Conservation (phyloP, 1,139 yeast genomes). For the Geotrichum fermentans region DNA sequence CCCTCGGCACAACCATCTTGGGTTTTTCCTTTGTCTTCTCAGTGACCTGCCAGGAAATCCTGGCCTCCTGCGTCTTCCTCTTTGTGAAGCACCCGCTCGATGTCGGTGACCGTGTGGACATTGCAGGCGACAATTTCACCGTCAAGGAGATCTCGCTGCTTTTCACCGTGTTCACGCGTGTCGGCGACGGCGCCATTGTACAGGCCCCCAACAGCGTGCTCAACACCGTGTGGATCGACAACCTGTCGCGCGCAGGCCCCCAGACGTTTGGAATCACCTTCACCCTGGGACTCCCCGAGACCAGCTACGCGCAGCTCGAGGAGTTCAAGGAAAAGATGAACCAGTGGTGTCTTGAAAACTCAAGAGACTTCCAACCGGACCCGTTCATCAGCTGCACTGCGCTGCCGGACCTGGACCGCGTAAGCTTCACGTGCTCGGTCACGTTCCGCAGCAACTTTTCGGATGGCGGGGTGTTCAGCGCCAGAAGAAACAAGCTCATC, state of each 20-base stretch:
- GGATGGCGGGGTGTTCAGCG: conserved; percentile 34
- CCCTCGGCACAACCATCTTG: conserved; percentile 41
- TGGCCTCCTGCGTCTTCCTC: conserved; percentile 41
- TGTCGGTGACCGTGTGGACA: conserved; percentile 40
- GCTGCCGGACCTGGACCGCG: conserved; percentile 37
- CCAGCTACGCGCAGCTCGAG: conserved; percentile 37
- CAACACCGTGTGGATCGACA: conserved; percentile 40
- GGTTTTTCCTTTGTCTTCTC: conserved; percentile 42
- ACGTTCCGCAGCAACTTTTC: conserved; percentile 37
- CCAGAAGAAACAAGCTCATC: conserved; percentile 33
- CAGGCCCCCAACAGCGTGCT: conserved; percentile 41
- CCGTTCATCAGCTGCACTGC: conserved; percentile 36
- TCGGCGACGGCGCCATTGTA: conserved; percentile 32
- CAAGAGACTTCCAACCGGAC: conserved; percentile 38
- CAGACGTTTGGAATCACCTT: conserved; percentile 32
- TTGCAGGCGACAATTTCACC: conserved; percentile 26
- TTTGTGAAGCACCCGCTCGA: conserved; percentile 44
- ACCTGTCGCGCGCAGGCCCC: conserved; percentile 39
- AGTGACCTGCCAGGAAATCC: conserved; percentile 40
- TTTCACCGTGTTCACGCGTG: conserved; percentile 37
- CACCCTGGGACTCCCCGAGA: conserved; percentile 38
- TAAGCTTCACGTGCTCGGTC: conserved; percentile 32
- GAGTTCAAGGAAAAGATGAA: conserved; percentile 32
- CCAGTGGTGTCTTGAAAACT: conserved; percentile 35
- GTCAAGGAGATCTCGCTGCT: conserved; percentile 39